Evolutionary conservation across 2,329 filamentous ascomycete genomes (phyloP).

Genomic region (Paecilomyces sp.): DNA sequence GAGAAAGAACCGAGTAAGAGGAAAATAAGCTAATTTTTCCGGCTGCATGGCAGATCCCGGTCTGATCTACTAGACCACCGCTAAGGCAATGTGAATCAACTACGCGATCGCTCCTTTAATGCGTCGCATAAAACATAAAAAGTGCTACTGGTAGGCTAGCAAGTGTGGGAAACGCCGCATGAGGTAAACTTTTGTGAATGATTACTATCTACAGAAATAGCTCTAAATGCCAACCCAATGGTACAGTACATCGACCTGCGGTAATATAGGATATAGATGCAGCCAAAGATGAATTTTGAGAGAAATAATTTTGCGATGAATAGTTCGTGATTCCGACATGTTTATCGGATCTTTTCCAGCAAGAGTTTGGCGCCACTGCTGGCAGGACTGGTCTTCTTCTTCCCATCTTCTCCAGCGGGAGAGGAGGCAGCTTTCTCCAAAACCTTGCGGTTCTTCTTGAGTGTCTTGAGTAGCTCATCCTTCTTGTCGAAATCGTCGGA

Average conservation of each 20-base stretch:
- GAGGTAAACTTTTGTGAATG: background rate
- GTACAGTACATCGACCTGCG: background rate
- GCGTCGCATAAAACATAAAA: background rate
- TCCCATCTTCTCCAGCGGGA: conserved; percentile 42
- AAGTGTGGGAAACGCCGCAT: background rate
- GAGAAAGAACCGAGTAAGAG: background rate
- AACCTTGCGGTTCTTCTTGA: conserved; percentile 66
- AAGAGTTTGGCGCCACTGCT: conserved; percentile 41
- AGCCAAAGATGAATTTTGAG: background rate
- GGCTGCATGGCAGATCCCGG: background rate
- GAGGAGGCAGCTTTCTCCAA: conserved; percentile 54
- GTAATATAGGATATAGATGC: background rate
- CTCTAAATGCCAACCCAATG: background rate
- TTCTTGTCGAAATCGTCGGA: conserved; percentile 61
- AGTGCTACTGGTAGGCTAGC: background rate
- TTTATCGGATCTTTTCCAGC: conserved; percentile 27
- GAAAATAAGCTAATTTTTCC: background rate
- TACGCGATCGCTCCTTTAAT: background rate
- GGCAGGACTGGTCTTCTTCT: conserved; percentile 28
- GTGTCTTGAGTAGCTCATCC: conserved; percentile 58
- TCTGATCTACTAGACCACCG: background rate
- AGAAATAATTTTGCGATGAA: background rate
- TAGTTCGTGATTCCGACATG: background rate
- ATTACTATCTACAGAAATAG: background rate
- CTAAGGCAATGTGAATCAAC: no score